Percentiles rank a stretch among this genome's conserved stretches.
These are phyloP conservation scores for Fagus sylvatica DNA, from an alignment of 306 rosid species.

Conservation along the genomic window DNA sequence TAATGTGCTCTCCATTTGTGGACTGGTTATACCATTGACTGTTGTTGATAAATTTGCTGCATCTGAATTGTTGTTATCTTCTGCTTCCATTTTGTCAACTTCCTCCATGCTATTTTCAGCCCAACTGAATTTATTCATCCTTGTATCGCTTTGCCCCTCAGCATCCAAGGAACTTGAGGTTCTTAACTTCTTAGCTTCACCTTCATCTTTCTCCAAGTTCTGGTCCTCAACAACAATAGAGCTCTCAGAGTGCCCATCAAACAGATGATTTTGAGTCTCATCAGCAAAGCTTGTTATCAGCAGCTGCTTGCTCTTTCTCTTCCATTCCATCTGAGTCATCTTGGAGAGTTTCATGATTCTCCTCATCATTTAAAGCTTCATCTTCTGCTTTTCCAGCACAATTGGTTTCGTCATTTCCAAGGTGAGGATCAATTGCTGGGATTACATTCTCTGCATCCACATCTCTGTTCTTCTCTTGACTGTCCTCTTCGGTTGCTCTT, in stretches of 20 bases:
- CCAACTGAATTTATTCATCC: conserved; percentile 10
- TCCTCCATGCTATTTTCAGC: conserved; percentile 4
- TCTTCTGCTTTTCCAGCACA: conserved; percentile 10
- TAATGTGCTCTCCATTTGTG: conserved; percentile 25
- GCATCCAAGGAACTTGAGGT: conserved; percentile 6
- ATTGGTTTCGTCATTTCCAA: conserved; percentile 19
- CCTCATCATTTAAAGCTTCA: conserved; percentile 17
- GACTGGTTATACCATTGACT: background rate
- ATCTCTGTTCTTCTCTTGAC: conserved; percentile 1
- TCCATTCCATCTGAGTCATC: conserved; percentile 20
- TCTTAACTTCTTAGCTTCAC: conserved; percentile 10
- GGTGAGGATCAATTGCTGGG: conserved; percentile 15
- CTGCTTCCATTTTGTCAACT: conserved; percentile 1
- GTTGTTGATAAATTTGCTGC: background rate
- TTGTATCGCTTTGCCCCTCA: conserved; percentile 13
- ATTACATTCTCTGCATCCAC: conserved; percentile 17
- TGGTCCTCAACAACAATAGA: conserved; percentile 1
- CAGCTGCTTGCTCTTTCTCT: conserved; percentile 16
- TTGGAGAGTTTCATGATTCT: conserved; percentile 18
- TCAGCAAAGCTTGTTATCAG: background rate
- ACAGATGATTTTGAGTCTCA: conserved; percentile 1
- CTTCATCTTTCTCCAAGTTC: conserved; percentile 11
- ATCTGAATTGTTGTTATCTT: conserved; percentile 1
- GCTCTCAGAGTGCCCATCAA: conserved; percentile 9
- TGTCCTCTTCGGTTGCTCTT: conserved; percentile 2